phyloP scores from a whole-genome alignment of 2,329 filamentous ascomycete species.

The Albophoma yamanashiensis region DNA sequence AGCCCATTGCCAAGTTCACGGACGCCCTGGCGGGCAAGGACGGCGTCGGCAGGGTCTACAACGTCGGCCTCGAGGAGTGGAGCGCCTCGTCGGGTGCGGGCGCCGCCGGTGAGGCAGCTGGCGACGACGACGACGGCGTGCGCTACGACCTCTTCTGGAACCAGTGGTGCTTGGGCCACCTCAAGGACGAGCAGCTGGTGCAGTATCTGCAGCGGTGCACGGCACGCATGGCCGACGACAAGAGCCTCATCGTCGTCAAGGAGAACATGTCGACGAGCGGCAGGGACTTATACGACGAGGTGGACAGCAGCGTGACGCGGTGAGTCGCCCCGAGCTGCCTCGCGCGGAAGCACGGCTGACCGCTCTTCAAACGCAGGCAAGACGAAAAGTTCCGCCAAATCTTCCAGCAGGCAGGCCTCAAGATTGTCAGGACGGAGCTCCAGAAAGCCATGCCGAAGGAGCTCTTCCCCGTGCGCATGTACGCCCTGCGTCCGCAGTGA shows the following conservation, averaged over 20 bases:
- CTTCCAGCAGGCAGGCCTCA: constrained; percentile 57
- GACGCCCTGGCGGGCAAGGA: constrained; percentile 42
- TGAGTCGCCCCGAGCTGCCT: constrained; percentile 12
- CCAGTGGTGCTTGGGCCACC: constrained; percentile 76
- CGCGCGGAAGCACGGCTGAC: background rate
- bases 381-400: constrained; percentile 59
- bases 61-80: constrained; percentile 63
- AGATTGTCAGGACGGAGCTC: constrained; percentile 53
- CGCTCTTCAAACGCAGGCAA: constrained; percentile 32
- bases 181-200: constrained; percentile 64
- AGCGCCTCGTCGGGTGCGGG: background rate
- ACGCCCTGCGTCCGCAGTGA: constrained; percentile 41
- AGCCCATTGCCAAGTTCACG: constrained; percentile 74
- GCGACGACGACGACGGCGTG: constrained; percentile 10
- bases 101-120: background rate
- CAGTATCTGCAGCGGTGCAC: constrained; percentile 53
- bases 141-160: constrained; percentile 72
- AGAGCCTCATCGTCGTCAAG: constrained; percentile 18
- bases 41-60: constrained; percentile 51
- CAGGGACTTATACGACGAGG: constrained; percentile 50
- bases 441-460: constrained; percentile 50
- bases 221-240: constrained; percentile 8
- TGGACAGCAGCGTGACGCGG: constrained; percentile 65
- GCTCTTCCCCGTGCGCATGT: constrained; percentile 65
- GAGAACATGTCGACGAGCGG: constrained; percentile 56